Evolutionary conservation across 2,329 filamentous ascomycete species (phyloP).

Genomic region (Cercospora beticola): DNA sequence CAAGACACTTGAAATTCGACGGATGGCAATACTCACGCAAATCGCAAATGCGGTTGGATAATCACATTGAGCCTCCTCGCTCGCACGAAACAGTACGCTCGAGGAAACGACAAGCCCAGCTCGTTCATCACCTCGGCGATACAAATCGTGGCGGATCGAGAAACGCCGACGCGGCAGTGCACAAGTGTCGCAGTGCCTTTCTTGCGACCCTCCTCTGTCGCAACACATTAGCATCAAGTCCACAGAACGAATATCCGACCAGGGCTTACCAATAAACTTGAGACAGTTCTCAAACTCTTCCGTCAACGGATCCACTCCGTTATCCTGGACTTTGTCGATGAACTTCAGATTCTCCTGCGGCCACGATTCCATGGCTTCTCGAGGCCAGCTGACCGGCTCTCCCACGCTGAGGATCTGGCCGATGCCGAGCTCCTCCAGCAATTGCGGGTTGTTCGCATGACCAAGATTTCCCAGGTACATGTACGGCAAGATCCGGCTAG

Average conservation of each 20-base stretch:
- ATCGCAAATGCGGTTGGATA: conserved; percentile 92
- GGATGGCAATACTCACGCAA: conserved; percentile 59
- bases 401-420: conserved; percentile 87
- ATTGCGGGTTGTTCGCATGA: conserved; percentile 89
- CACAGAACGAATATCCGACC: neutral
- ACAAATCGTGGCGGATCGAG: conserved; percentile 92
- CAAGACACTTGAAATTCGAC: neutral
- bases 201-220: conserved; percentile 70
- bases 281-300: conserved; percentile 83
- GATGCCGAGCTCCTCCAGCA: conserved; percentile 79
- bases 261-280: conserved; percentile 79
- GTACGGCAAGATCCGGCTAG: conserved; percentile 84
- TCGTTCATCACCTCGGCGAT: conserved; percentile 97
- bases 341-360: conserved; percentile 74
- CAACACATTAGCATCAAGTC: neutral
- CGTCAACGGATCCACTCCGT: conserved; percentile 89
- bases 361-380: conserved; percentile 68
- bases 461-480: conserved; percentile 94
- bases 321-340: conserved; percentile 88
- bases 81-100: conserved; percentile 94
- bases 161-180: conserved; percentile 94
- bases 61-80: conserved; percentile 93
- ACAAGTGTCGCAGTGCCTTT: conserved; percentile 85
- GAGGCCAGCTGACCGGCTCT: conserved; percentile 79
- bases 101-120: conserved; percentile 76